Evolutionary conservation across 208 protist species (phyloP), one percentile per base, ranked within the genome.

Genomic region (Perkinsela sp.): DNA sequence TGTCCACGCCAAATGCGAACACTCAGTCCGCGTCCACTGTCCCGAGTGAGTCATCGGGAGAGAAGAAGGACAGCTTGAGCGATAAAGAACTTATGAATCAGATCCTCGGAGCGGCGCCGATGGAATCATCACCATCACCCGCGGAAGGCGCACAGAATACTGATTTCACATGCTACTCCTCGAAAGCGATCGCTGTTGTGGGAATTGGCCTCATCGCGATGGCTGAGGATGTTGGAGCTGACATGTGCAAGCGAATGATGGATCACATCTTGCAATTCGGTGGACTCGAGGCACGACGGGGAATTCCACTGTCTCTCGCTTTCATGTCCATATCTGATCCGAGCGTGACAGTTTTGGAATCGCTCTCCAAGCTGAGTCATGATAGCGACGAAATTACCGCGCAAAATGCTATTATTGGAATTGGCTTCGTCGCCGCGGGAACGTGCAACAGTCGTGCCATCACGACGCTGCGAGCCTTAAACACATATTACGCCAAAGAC

Each of bases 371-470:
- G 73, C 83, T 98, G 1, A 87, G 89, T 29, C 97, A 99, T 76
- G 97, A 99, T 75, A 80, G 74, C 68, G 95, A 99, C 71, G 28
- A 73, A 1, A 76, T 91, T 28, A 95, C 95, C 0, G 87, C 93
- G 2, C 80, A 88, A 48, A 94, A 90, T 75, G 93, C 96, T 48
- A 96, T 98, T 71, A 68, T 98, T 1, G 90, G 90, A 0, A 81
- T 99, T 72, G 97, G 97, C 65, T 71, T 99, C 28, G 86, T 89
- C 30, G 65, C 86, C 1, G 89, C 92, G 1, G 96, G 96, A 22
- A 99, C 95, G 31, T 98, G 98, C 76, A 98, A 98, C 75, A 90
- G 94, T 2, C 77, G 96, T 31, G 89, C 96, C 22, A 90, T 92
- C 15, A 79, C 77, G 68, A 84, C 96, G 74, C 77, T 99, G 30